Evolutionary conservation across 2,329 filamentous ascomycete species (phyloP), one percentile per base, ranked within the genome.

Genomic region (Diaporthe vaccinii): DNA sequence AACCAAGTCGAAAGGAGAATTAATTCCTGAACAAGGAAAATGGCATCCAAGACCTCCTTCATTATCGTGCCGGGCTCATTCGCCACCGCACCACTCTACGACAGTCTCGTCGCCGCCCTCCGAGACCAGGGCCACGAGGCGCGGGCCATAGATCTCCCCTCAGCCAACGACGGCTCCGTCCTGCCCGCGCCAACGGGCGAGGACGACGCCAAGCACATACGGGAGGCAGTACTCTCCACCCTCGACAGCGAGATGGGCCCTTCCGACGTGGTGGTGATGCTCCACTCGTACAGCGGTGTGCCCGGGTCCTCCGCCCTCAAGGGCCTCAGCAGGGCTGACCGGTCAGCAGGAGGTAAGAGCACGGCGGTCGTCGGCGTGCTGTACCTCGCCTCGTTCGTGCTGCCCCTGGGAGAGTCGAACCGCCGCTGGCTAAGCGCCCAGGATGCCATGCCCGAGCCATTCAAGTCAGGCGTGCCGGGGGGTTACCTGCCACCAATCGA

Each of bases 271-370:
- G 71, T 83, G 15, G 59, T 84, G 3, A 76, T 82, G 1, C 77
- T 78, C 8, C 82, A 84, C 76, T 84, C 83, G 6, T 84, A 84
- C 73, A 81, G 82, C 5, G 82, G 83, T 1, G 68, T 84, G 0
- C 80, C 82, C 2, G 79, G 78, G 28, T 81, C 79, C 25, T 75
- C 78, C 20, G 82, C 83, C 1, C 77, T 80, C 12, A 77, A 80
- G 34, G 83, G 80, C 1, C 76, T 83, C 20, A 76, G 71, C 46
- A 79, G 78, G 36, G 67, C 75, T 14, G 75, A 77, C 14, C 81
- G 82, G 8, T 53, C 78, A 22, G 72, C 77, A 3, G 69, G 75
- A 34, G 81, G 81, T 9, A 80, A 80, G 36, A 20, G 55, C 0
- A 83, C 82, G 9, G 82, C 80, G 2, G 79, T 84, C 14, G 62